Evolutionary conservation across 495 filamentous ascomycete genomes (phyloP).

Genomic region (Xylaria flabelliformis): DNA sequence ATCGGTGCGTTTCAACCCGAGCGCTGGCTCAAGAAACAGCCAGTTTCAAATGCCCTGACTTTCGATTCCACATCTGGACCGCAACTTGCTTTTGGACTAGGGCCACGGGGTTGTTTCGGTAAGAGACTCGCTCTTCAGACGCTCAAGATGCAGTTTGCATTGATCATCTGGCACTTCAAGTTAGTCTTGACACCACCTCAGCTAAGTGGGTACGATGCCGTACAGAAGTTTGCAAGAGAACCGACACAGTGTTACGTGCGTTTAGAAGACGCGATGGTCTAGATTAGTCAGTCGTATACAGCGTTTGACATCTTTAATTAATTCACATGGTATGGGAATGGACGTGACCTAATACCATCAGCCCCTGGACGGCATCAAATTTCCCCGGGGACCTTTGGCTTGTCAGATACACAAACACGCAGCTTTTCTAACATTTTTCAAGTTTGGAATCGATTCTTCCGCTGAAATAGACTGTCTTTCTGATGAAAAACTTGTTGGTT

Average conservation of each 20-base stretch:
- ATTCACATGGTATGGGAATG: too few relatives aligned
- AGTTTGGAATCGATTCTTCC: too few relatives aligned
- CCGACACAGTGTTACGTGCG: slow-evolving; percentile 40
- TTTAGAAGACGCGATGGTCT: slow-evolving; percentile 24
- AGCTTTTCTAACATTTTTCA: too few relatives aligned
- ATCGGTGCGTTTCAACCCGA: slow-evolving; percentile 37
- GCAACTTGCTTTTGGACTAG: slow-evolving; percentile 37
- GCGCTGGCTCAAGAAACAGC: slow-evolving; percentile 33
- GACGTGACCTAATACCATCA: too few relatives aligned
- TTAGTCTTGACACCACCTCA: slow-evolving; percentile 27
- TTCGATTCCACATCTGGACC: slow-evolving; percentile 43
- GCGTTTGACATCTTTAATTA: too few relatives aligned
- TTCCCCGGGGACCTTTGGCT: too few relatives aligned
- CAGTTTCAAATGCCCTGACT: slow-evolving; percentile 10
- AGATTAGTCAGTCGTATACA: neutral
- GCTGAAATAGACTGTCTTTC: too few relatives aligned
- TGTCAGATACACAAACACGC: too few relatives aligned
- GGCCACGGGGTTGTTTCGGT: slow-evolving; percentile 43
- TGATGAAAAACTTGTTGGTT: too few relatives aligned
- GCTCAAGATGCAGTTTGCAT: slow-evolving; percentile 35
- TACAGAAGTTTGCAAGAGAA: slow-evolving; percentile 39
- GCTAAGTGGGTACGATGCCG: slow-evolving; percentile 36
- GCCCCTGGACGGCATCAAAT: too few relatives aligned
- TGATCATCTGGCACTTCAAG: slow-evolving; percentile 46
- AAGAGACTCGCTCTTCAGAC: slow-evolving; percentile 42